Conservation (phyloP, 1,139 yeast genomes). For the Scheffersomyces lignicola region DNA sequence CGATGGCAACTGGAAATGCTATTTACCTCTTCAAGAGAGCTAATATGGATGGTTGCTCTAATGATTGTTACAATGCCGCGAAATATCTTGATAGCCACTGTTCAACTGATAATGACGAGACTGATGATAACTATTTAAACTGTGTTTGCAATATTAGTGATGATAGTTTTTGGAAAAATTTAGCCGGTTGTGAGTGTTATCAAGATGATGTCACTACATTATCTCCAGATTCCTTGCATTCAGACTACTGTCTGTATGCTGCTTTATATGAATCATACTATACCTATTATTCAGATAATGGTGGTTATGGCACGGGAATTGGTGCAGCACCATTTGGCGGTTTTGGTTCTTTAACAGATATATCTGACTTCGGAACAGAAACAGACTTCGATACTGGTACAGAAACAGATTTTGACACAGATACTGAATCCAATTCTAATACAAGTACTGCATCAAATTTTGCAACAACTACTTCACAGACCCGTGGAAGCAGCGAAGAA, state of each 20-base stretch:
- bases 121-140: neutral
- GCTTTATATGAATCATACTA: neutral
- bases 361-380: neutral
- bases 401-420: no score
- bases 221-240: neutral
- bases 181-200: conserved; percentile 1
- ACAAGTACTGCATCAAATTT: no score
- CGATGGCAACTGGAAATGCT: neutral
- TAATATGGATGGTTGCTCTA: conserved; percentile 1
- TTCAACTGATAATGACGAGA: neutral
- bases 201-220: neutral
- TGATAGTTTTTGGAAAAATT: neutral
- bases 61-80: conserved; percentile 2
- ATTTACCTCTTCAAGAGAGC: neutral
- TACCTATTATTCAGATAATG: neutral
- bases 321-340: neutral
- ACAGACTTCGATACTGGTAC: neutral
- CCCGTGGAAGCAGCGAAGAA: no score
- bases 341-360: neutral
- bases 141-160: conserved; percentile 4
- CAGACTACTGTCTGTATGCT: conserved; percentile 1
- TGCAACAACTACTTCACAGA: no score
- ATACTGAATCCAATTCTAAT: no score
- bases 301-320: neutral
- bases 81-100: conserved; percentile 3